Conservation (phyloP, 2,329 filamentous ascomycete genomes). For the Colletotrichum plurivorum region DNA sequence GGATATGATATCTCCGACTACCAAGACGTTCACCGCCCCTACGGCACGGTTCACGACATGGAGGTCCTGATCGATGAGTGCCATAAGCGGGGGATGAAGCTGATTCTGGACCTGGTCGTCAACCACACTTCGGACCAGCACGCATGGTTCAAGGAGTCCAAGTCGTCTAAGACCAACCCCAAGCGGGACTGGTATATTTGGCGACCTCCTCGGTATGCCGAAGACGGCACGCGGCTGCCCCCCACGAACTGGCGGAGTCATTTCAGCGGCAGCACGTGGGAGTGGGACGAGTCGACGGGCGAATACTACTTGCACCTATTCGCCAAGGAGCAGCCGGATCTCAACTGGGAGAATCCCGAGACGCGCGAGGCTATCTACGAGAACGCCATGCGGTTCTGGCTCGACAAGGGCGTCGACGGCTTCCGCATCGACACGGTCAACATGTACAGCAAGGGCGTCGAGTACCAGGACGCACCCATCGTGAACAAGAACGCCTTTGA, state of each 20-base stretch:
- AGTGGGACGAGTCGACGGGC: slow-evolving; percentile 78
- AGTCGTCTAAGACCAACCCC: slow-evolving; percentile 71
- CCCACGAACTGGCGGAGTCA: slow-evolving; percentile 82
- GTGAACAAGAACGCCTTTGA: slow-evolving; percentile 59
- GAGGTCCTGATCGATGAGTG: slow-evolving; percentile 72
- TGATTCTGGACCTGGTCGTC: slow-evolving; percentile 83
- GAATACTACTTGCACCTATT: slow-evolving; percentile 87
- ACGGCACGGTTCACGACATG: slow-evolving; percentile 77
- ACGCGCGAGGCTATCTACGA: slow-evolving; percentile 79
- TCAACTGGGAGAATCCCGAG: slow-evolving; percentile 86
- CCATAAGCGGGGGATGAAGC: slow-evolving; percentile 75
- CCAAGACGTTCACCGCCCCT: slow-evolving; percentile 73
- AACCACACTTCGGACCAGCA: slow-evolving; percentile 84
- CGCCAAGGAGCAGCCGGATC: slow-evolving; percentile 81
- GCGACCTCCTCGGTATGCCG: slow-evolving; percentile 65
- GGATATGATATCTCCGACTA: slow-evolving; percentile 81
- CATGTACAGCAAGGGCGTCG: slow-evolving; percentile 75
- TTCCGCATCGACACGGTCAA: slow-evolving; percentile 85
- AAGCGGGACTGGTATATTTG: slow-evolving; percentile 80
- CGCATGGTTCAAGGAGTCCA: slow-evolving; percentile 78
- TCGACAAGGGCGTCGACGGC: slow-evolving; percentile 79
- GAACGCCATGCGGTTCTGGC: slow-evolving; percentile 83
- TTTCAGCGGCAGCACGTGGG: slow-evolving; percentile 75
- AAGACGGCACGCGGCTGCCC: slow-evolving; percentile 73
- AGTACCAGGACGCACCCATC: slow-evolving; percentile 71